Evolutionary conservation across 345 rosid species (phyloP).

Genomic region (Carallia pectinifolia): DNA sequence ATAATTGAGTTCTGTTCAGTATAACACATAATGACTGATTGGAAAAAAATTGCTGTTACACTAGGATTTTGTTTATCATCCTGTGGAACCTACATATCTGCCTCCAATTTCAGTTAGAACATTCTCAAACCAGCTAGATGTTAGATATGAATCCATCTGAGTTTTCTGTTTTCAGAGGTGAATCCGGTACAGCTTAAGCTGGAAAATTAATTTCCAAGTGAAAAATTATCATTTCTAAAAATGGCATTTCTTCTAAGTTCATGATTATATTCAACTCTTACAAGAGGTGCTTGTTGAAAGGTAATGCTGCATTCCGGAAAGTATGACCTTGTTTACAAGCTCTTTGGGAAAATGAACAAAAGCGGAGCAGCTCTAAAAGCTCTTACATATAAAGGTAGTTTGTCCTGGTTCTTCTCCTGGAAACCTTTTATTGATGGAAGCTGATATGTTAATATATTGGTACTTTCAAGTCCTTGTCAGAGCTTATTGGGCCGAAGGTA

Average conservation of each 20-base stretch:
- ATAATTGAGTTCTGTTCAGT: no score
- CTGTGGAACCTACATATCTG: no score
- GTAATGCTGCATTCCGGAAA: slow-evolving; percentile 89
- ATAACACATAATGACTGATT: no score
- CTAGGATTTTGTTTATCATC: no score
- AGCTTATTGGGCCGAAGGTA: slow-evolving; percentile 83
- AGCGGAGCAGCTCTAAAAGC: slow-evolving; percentile 74
- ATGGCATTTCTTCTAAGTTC: slow-evolving; percentile 21
- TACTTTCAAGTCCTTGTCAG: slow-evolving; percentile 72
- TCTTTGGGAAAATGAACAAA: slow-evolving; percentile 69
- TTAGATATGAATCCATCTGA: slow-evolving; percentile 5
- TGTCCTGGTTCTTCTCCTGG: slow-evolving; percentile 8
- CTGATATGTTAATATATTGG: slow-evolving; percentile 11
- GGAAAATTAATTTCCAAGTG: slow-evolving; percentile 11
- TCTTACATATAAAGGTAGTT: slow-evolving; percentile 71
- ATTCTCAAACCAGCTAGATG: no score
- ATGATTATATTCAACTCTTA: slow-evolving; percentile 46
- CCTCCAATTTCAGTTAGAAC: no score
- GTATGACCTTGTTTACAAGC: slow-evolving; percentile 69
- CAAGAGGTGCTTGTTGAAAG: slow-evolving; percentile 61
- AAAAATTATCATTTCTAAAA: background rate
- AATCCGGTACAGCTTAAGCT: background rate
- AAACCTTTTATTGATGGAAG: slow-evolving; percentile 4
- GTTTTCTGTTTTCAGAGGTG: background rate
- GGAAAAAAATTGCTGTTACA: no score